Evolutionary conservation across 306 rosid genomes (phyloP).

Genomic region (Gastrolobium bilobum): DNA sequence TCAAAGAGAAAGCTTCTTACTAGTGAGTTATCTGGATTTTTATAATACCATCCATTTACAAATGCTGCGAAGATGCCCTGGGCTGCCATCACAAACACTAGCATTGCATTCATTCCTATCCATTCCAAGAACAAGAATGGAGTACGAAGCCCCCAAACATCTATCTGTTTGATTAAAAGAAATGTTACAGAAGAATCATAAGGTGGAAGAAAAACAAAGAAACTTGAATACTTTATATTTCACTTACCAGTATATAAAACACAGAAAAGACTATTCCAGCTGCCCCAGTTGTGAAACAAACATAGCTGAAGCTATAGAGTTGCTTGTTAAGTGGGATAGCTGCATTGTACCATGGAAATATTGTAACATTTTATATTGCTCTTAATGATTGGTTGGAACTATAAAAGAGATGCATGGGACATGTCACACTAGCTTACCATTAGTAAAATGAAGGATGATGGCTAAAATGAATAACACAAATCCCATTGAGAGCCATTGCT

Average conservation of each 20-base stretch:
- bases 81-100: constrained; percentile 79
- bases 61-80: constrained; percentile 77
- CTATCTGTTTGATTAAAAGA: constrained; percentile 60
- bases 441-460: constrained; percentile 74
- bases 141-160: constrained; percentile 67
- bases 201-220: not conserved
- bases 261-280: constrained; percentile 78
- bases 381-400: no score
- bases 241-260: constrained; percentile 64
- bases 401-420: not conserved
- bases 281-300: constrained; percentile 80
- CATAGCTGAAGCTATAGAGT: constrained; percentile 81
- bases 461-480: constrained; percentile 58
- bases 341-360: constrained; percentile 44
- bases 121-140: constrained; percentile 77
- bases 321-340: constrained; percentile 84
- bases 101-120: constrained; percentile 91
- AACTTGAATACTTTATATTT: not conserved
- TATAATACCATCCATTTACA: constrained; percentile 76
- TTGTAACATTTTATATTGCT: not conserved
- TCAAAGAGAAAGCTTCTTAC: constrained; percentile 46
- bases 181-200: not conserved
- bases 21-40: constrained; percentile 51
- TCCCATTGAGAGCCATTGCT: constrained; percentile 79
- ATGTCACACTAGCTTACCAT: constrained; percentile 52